Evolutionary conservation across 2,329 filamentous ascomycete species (phyloP), one percentile per base, ranked within the genome.

Genomic region (Cercospora nicotianae): DNA sequence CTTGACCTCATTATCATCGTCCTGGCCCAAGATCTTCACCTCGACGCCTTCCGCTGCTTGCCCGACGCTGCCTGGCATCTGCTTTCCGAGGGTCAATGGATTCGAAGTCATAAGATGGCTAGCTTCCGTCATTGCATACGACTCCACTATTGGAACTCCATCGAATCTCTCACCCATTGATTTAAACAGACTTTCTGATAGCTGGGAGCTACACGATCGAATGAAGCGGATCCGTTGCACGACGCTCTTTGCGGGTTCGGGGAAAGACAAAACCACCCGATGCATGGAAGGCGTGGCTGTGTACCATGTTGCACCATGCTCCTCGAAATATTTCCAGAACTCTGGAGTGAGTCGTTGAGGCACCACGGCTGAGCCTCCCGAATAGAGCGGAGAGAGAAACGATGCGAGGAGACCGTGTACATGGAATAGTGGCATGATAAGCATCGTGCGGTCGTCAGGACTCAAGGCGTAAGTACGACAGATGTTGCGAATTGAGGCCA

Each of bases 391-490:
- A 3, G 36, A 39, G 5, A 39, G 36, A 7, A 39, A 85, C 78
- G 87, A 92, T 68, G 92, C 93, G 10, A 96, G 84, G 2, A 96
- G 85, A 16, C 92, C 92, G 77, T 94, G 92, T 58, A 96, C 92
- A 80, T 96, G 92, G 84, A 96, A 96, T 1, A 95, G 85, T 20
- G 92, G 92, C 92, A 95, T 96, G 69, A 96, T 92, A 16, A 96
- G 85, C 85, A 92, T 89, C 26, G 92, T 94, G 58, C 92, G 87
- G 79, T 96, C 92, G 60, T 85, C 77, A 6, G 87, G 79, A 0
- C 87, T 89, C 68, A 96, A n/a, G 13, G 36, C 36, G 16, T n/a
- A 39, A 0, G 36, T 39, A 39, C 36, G 36, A 39, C 36, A 36
- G 12, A 36, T 36, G 33, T 36, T 36, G 33, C 33, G 33, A 2